phyloP scores from a whole-genome alignment of 805 yeast species.

The Tetrapisispora pingtungensis region DNA sequence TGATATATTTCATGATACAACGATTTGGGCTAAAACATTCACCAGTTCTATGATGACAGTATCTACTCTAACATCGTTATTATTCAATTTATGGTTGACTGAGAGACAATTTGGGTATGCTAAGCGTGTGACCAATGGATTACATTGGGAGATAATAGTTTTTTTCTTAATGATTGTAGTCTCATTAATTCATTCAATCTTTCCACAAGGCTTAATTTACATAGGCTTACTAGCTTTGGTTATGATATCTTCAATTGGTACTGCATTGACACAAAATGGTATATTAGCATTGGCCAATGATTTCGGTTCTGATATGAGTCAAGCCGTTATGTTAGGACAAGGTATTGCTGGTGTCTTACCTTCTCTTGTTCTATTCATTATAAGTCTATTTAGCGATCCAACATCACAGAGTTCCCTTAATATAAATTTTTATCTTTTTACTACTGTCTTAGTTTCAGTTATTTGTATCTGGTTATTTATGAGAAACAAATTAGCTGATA shows the following conservation, averaged over 20 bases:
- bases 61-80: slow-evolving; percentile 59
- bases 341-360: slow-evolving; percentile 93
- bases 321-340: slow-evolving; percentile 90
- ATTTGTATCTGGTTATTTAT: slow-evolving; percentile 19
- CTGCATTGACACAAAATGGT: slow-evolving; percentile 82
- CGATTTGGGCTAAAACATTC: slow-evolving; percentile 46
- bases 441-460: slow-evolving; percentile 23
- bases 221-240: slow-evolving; percentile 51
- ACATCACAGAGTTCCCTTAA: slow-evolving; percentile 19
- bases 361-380: slow-evolving; percentile 41
- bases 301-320: slow-evolving; percentile 67
- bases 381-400: slow-evolving; percentile 32
- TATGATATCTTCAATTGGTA: slow-evolving; percentile 57
- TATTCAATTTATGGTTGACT: slow-evolving; percentile 51
- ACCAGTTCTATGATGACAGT: slow-evolving; percentile 84
- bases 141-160: slow-evolving; percentile 43
- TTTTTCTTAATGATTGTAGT: slow-evolving; percentile 46
- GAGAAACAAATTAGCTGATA: slow-evolving; percentile 16
- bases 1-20: slow-evolving; percentile 42
- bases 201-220: slow-evolving; percentile 29
- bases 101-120: slow-evolving; percentile 50
- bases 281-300: slow-evolving; percentile 77
- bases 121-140: slow-evolving; percentile 50
- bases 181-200: slow-evolving; percentile 11
- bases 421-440: slow-evolving; percentile 30